These are phyloP conservation scores for Pichia sp. DNA, from an alignment of 1,139 yeast species.

Conservation along the genomic window DNA sequence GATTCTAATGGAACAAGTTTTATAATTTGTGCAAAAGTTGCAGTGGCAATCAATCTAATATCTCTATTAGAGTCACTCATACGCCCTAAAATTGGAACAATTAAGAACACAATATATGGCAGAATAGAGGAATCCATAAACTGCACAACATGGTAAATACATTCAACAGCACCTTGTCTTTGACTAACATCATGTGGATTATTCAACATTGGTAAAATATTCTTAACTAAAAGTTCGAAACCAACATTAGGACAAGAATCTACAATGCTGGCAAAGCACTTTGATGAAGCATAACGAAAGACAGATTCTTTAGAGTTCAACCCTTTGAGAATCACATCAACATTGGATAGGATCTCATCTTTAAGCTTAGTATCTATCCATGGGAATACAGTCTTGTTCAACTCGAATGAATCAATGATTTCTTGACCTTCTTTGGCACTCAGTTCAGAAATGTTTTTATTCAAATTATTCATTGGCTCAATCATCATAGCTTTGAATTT, in stretches of 20 bases:
- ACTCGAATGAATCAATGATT: conserved; percentile 82
- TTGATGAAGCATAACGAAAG: conserved; percentile 84
- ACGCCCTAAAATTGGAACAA: conserved; percentile 94
- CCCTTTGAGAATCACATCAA: conserved; percentile 55
- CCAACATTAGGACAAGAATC: conserved; percentile 68
- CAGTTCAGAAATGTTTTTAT: conserved; percentile 35
- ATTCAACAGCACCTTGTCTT: conserved; percentile 93
- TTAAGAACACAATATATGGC: conserved; percentile 91
- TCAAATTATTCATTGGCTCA: conserved; percentile 49
- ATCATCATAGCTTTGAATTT: conserved; percentile 66
- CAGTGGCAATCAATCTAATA: conserved; percentile 86
- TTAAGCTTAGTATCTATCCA: conserved; percentile 50
- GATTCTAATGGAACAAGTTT: conserved; percentile 95
- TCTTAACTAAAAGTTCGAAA: conserved; percentile 75
- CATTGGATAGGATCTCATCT: conserved; percentile 43
- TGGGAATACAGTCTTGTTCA: conserved; percentile 71
- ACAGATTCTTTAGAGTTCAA: conserved; percentile 71
- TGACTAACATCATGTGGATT: conserved; percentile 72
- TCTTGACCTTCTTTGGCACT: conserved; percentile 63
- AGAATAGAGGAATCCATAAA: conserved; percentile 86
- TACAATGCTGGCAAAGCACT: conserved; percentile 80
- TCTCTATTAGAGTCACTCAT: conserved; percentile 95
- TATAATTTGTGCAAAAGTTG: conserved; percentile 94
- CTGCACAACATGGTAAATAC: conserved; percentile 76
- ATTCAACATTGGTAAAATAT: conserved; percentile 73